Base-by-base conservation (phyloP, 129 eudicot genomes). In the Tagetes patula region DNA sequence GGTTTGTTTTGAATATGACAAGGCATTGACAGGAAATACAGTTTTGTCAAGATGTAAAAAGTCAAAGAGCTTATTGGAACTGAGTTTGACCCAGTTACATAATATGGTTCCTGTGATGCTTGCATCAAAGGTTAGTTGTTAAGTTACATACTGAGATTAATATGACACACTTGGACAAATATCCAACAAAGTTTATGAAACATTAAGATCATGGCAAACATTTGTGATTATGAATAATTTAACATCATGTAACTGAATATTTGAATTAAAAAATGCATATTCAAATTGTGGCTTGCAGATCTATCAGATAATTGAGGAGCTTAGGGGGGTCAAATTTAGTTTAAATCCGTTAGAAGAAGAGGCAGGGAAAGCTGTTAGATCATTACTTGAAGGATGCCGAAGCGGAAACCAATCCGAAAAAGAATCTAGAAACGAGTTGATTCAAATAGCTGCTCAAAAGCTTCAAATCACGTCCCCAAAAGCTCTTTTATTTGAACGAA, bases 11-110 rank as follows among this genome's bases (percentile, higher is more conserved):
- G 55, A 61, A 69, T 42, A 33, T 79, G 70, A 74, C 31, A 85
- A 92, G 97, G 97, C 97, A 33, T 54, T 92, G 52, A 89, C 78
- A 13, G 98, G 98, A 67, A 84, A 79, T 47, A 78, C 72, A 13
- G 66, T 87, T 55, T 82, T 83, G 69, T 41, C 83, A 40, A 84
- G 90, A 82, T 89, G 91, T 61, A 80, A 73, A 81, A 89, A 80
- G 60, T 62, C 80, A 3, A 87, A 67, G 69, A 80, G 46, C 58
- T 62, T 65, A 46, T 49, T 87, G 82, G 84, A 82, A 54, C 90
- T 80, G 53, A 79, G 87, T 69, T 81, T 92, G 67, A 67, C 77
- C 73, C 75, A 80, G 71, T 77, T 92, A 64, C 98, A 87, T 56
- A 77, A 36, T 58, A 82, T 85, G 91, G 98, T 92, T 73, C 92